Evolutionary conservation across 108 stramenopile species (phyloP), one percentile per base, ranked within the genome.

Genomic region (Skeletonema menzelii): DNA sequence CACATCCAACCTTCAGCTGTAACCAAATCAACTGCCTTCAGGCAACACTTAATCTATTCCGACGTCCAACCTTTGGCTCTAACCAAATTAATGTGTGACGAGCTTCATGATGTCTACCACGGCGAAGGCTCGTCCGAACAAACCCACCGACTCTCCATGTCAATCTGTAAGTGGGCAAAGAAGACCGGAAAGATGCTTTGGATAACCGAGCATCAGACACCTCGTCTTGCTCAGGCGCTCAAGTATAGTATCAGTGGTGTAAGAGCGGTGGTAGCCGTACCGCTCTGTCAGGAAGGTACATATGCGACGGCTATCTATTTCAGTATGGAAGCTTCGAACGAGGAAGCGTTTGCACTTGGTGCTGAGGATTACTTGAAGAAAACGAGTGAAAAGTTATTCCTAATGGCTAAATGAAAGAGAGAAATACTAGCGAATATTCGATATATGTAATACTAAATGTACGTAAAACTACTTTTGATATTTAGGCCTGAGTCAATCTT

Each of bases 141-240:
- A 53, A 10, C 49, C 8, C 49, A 53, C 22, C 49, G 49, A 22
- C 49, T 53, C 49, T 53, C 49, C 6, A 8, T 22, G 19, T 53
- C 19, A 53, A 53, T 53, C 22, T 53, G 49, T 22, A 53, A 53
- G n/a, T 53, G 49, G 49, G 49, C 49, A 20, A 53, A 53, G 49
- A 53, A 53, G 49, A 53, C 49, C 0, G 20, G 49, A 53, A 22
- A 22, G 8, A 8, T 53, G 20, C 49, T 53, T 22, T 53, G 49
- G 49, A 53, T 53, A n/a, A 53, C 49, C 49, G 49, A 24, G 49
- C 49, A 53, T 10, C 49, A 53, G 22, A 53, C 49, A 10, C 49
- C 49, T 53, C 19, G 49, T 22, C 22, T 53, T 8, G 20, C 49
- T 8, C 49, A 53, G 49, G 49, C 49, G 6, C 49, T 53, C 49